phyloP scores from a whole-genome alignment of 805 yeast genomes.

The Candida ortonii region DNA sequence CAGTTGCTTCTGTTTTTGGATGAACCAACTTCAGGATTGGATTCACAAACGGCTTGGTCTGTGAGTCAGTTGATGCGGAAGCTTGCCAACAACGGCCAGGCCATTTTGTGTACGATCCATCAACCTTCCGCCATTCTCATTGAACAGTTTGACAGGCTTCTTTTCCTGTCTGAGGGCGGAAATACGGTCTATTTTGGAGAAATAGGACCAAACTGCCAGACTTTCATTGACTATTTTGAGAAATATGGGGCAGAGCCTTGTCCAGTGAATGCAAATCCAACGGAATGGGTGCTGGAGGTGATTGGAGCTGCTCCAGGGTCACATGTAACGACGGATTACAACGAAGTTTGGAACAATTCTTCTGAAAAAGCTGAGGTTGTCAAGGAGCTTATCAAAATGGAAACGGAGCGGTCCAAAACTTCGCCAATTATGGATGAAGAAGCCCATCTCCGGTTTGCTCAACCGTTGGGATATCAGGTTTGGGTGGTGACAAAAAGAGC shows the following conservation, averaged over 20 bases:
- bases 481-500: conserved; percentile 45
- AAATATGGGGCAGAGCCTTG: conserved; percentile 59
- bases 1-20: conserved; percentile 49
- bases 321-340: conserved; percentile 61
- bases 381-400: conserved; percentile 55
- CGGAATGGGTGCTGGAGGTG: conserved; percentile 86
- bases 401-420: conserved; percentile 45
- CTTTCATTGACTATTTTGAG: conserved; percentile 63
- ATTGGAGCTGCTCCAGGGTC: conserved; percentile 79
- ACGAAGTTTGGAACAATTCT: conserved; percentile 71
- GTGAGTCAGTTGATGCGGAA: conserved; percentile 47
- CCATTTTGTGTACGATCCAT: conserved; percentile 66
- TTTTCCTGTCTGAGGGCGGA: conserved; percentile 66
- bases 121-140: conserved; percentile 78
- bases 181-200: conserved; percentile 71
- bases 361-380: conserved; percentile 54
- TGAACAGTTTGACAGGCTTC: conserved; percentile 69
- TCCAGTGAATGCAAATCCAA: conserved; percentile 69
- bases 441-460: conserved; percentile 40
- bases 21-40: conserved; percentile 60
- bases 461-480: conserved; percentile 39
- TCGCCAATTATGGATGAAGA: conserved; percentile 35
- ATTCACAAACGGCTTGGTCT: conserved; percentile 57
- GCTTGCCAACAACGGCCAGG: conserved; percentile 48
- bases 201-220: conserved; percentile 49